phyloP scores from a whole-genome alignment of 306 rosid genomes.

The Morella rubra region DNA sequence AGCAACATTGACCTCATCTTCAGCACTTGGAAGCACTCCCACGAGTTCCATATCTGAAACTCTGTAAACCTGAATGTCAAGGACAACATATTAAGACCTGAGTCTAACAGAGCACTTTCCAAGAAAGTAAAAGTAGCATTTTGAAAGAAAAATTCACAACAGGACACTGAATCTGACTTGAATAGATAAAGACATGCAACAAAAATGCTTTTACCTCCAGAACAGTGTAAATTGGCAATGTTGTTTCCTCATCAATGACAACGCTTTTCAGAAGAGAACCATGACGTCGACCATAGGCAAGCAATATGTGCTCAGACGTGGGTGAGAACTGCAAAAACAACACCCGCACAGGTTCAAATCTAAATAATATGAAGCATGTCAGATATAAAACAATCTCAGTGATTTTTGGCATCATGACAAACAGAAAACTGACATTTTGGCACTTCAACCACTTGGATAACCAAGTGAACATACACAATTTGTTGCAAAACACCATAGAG shows the following conservation, averaged over 20 bases:
- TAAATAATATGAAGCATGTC: neutral
- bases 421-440: neutral
- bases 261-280: slow-evolving; percentile 71
- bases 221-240: slow-evolving; percentile 90
- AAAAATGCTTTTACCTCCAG: slow-evolving; percentile 70
- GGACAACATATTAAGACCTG: slow-evolving; percentile 19
- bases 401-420: neutral
- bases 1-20: slow-evolving; percentile 98
- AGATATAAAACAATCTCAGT: neutral
- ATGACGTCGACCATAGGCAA: slow-evolving; percentile 63
- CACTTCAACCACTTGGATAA: neutral
- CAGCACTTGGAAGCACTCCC: slow-evolving; percentile 95
- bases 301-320: slow-evolving; percentile 59
- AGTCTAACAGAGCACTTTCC: slow-evolving; percentile 24
- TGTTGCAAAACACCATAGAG: neutral
- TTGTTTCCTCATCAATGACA: slow-evolving; percentile 91
- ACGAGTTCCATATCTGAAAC: slow-evolving; percentile 99
- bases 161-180: slow-evolving; percentile 10
- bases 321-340: slow-evolving; percentile 50
- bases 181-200: neutral
- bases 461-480: neutral
- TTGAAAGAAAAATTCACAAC: slow-evolving; percentile 11
- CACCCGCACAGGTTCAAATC: slow-evolving; percentile 30
- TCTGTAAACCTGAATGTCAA: slow-evolving; percentile 73
- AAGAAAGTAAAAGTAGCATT: neutral